Base-by-base conservation (phyloP, 1,139 yeast genomes). In the Magnusiomyces tetraspermus region DNA sequence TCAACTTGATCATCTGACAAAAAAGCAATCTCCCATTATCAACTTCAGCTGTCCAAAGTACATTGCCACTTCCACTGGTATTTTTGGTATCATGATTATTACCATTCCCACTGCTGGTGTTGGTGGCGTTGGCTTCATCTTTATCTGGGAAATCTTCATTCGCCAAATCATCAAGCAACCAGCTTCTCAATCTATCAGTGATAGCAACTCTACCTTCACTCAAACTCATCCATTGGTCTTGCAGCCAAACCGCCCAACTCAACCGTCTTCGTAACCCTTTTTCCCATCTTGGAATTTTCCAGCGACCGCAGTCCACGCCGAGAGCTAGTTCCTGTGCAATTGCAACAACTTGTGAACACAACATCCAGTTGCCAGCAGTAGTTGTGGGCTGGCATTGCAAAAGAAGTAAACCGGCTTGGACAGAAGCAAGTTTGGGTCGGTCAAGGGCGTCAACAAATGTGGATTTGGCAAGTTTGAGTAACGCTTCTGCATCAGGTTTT, bases 261-360 rank as follows among this genome's bases (percentile, higher is more conserved):
- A 89, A 69, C 53, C 96, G 73, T 61, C 87, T 79, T 51, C 97
- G 73, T 48, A 89, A 69, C 1, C 94, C 92, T 51, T 95, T 74
- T 64, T 89, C 97, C 97, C 97, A 89, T 61, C 84, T 82, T 0
- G 97, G 97, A 37, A 89, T 68, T 62, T 85, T 82, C 97, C 97
- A 89, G 57, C 77, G 78, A 53, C 83, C 81, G 64, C 97, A 89
- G 63, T 88, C 90, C 19, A 86, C 73, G 0, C 95, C 95, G 13
- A 89, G 71, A 0, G 96, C 96, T 38, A 89, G 70, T 60, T 89
- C 95, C 65, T 88, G 96, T 0, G 95, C 82, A 30, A 88, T 68
- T 0, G 95, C 85, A 2, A 86, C 90, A 30, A 89, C 88, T 61
- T 88, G 95, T 1, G 95, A 85, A 61, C 90, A 83, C 38, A 90